A percentile compares a stretch with the other conserved stretches of the same genome.
Conservation (phyloP, 2,329 filamentous ascomycete species). For the Nectriaceae sp. region DNA sequence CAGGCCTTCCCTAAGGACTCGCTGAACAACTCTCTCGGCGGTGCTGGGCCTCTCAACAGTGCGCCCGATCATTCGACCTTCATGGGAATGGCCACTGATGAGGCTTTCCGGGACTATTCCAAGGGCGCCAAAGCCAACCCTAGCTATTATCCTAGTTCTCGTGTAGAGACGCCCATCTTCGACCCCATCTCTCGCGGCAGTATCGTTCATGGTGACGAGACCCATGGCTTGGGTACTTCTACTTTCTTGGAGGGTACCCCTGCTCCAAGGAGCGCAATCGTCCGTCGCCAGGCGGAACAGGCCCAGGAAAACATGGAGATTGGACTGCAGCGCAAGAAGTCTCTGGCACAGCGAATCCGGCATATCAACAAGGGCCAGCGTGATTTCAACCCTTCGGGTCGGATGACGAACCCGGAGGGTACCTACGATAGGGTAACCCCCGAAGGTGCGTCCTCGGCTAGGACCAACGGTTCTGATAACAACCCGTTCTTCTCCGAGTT, state of each 20-base stretch:
- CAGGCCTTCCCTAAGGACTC: conserved; percentile 93
- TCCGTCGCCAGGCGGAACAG: conserved; percentile 71
- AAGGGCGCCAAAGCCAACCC: conserved; percentile 32
- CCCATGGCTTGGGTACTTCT: conserved; percentile 83
- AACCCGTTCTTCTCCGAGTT: conserved; percentile 89
- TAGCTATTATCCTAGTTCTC: conserved; percentile 22
- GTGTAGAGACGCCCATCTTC: conserved; percentile 56
- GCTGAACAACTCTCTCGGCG: conserved; percentile 88
- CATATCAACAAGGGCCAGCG: conserved; percentile 75
- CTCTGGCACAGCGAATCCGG: conserved; percentile 86
- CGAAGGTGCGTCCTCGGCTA: conserved; percentile 36
- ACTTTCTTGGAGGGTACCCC: conserved; percentile 95
- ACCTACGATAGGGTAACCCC: conserved; percentile 45
- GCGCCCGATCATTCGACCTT: conserved; percentile 85
- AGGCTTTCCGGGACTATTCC: conserved; percentile 83
- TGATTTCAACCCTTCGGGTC: conserved; percentile 58
- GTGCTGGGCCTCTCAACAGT: conserved; percentile 79
- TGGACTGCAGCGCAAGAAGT: conserved; percentile 87
- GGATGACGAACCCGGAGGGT: conserved; percentile 59
- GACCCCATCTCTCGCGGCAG: conserved; percentile 69
- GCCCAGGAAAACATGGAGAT: conserved; percentile 57
- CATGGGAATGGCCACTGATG: conserved; percentile 76
- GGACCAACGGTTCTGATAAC: conserved; percentile 37
- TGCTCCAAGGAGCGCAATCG: conserved; percentile 77
- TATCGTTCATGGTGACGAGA: conserved; percentile 81